These are phyloP conservation scores for Termitomyces sp. DNA, from an alignment of 768 basidiomycete species.

Conservation along the genomic window DNA sequence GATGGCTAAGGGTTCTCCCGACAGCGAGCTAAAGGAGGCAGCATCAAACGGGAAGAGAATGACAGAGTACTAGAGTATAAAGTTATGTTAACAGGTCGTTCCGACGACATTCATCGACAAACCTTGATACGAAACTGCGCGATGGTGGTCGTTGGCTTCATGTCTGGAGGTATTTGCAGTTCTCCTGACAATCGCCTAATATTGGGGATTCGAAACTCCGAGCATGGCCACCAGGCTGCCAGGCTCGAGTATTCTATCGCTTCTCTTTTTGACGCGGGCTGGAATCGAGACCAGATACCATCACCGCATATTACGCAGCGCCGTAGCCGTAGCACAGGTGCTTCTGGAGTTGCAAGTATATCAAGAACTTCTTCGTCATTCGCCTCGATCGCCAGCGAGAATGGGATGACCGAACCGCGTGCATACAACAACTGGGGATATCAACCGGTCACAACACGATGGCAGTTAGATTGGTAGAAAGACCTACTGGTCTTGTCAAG, in stretches of 20 bases:
- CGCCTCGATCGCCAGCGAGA: slow-evolving; percentile 25
- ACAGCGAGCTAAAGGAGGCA: slow-evolving; percentile 20
- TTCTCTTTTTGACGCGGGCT: slow-evolving; percentile 17
- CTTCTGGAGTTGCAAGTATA: slow-evolving; percentile 25
- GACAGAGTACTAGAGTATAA: slow-evolving; percentile 27
- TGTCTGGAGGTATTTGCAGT: slow-evolving; percentile 26
- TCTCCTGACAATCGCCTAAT: slow-evolving; percentile 27
- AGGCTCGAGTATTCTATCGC: slow-evolving; percentile 21
- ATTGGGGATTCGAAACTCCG: slow-evolving; percentile 8
- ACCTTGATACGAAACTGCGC: slow-evolving; percentile 34
- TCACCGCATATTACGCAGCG: slow-evolving; percentile 18
- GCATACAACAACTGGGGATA: slow-evolving; percentile 31
- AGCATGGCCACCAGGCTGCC: slow-evolving; percentile 28
- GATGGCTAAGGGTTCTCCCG: slow-evolving; percentile 19
- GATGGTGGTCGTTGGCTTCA: slow-evolving; percentile 32
- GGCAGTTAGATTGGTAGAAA: neutral
- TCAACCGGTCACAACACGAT: neutral
- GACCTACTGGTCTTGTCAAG: slow-evolving; percentile 33
- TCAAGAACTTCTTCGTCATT: slow-evolving; percentile 29
- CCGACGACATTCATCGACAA: neutral
- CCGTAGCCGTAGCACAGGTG: slow-evolving; percentile 26
- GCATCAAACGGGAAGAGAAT: slow-evolving; percentile 31
- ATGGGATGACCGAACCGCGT: slow-evolving; percentile 33
- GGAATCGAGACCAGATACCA: slow-evolving; percentile 1
- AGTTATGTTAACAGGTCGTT: neutral